Conservation (phyloP, 768 basidiomycete species). For the Lactarius hatsudake region DNA sequence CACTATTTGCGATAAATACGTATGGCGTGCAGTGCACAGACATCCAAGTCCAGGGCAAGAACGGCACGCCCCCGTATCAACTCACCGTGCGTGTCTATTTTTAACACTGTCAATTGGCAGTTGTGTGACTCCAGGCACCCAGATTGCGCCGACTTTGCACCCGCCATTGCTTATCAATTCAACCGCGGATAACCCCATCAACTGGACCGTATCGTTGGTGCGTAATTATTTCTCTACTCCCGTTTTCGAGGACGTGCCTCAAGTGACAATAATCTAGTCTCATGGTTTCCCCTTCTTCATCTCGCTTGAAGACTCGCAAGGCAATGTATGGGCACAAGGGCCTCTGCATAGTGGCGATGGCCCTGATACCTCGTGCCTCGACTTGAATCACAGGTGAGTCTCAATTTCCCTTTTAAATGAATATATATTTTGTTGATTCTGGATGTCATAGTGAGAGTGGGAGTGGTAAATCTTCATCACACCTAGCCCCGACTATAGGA, state of each 20-base stretch:
- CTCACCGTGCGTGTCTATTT: slow-evolving; percentile 44
- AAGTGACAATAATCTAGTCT: slow-evolving; percentile 35
- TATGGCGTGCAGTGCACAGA: slow-evolving; percentile 49
- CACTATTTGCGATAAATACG: background rate
- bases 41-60: slow-evolving; percentile 49
- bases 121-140: background rate
- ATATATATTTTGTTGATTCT: background rate
- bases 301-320: slow-evolving; percentile 49
- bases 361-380: slow-evolving; percentile 43
- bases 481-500: slow-evolving; percentile 8
- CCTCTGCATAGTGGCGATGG: slow-evolving; percentile 53
- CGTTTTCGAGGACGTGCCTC: slow-evolving; percentile 23
- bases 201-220: slow-evolving; percentile 54
- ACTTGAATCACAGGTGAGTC: slow-evolving; percentile 22
- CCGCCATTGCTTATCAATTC: slow-evolving; percentile 59
- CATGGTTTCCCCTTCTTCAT: slow-evolving; percentile 58
- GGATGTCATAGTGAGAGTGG: background rate
- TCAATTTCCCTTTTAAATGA: background rate
- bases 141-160: slow-evolving; percentile 60
- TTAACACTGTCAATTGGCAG: background rate
- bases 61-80: slow-evolving; percentile 59
- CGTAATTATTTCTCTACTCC: background rate
- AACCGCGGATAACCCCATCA: slow-evolving; percentile 41
- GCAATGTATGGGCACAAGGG: slow-evolving; percentile 54
- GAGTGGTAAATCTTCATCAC: background rate